Evolutionary conservation across 2,329 filamentous ascomycete species (phyloP).

Genomic region (Ampelomyces quisqualis): DNA sequence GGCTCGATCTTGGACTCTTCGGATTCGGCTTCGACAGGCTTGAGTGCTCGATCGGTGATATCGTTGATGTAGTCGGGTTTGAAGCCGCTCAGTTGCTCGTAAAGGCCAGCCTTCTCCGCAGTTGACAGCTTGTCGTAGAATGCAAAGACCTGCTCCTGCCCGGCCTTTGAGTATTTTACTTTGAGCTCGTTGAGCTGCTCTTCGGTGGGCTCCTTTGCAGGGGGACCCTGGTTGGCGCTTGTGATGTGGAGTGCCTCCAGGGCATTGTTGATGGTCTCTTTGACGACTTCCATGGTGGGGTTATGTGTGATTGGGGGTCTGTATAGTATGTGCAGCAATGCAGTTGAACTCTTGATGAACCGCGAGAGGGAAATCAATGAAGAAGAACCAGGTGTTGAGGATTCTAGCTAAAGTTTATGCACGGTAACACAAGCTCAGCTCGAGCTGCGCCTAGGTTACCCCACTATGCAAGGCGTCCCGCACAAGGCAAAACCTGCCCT

Average conservation of each 20-base stretch:
- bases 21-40: conserved; percentile 66
- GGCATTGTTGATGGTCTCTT: conserved; percentile 45
- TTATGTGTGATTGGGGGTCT: conserved; percentile 3
- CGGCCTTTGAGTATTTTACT: conserved; percentile 70
- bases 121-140: conserved; percentile 80
- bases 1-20: conserved; percentile 69
- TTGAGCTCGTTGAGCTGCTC: conserved; percentile 68
- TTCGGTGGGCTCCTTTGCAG: conserved; percentile 58
- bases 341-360: conserved; percentile 7
- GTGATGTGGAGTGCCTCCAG: conserved; percentile 48
- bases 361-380: neutral
- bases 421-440: conserved; percentile 19
- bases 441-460: conserved; percentile 27
- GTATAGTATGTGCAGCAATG: conserved; percentile 1
- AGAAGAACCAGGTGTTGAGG: conserved; percentile 12
- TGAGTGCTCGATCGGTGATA: conserved; percentile 77
- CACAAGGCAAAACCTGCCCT: conserved; percentile 16
- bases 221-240: conserved; percentile 31
- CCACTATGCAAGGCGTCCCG: conserved; percentile 26
- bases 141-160: conserved; percentile 79
- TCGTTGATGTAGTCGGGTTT: conserved; percentile 85
- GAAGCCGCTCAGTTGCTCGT: conserved; percentile 77
- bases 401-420: conserved; percentile 19
- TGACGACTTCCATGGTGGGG: conserved; percentile 46
- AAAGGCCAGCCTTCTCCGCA: conserved; percentile 74